These are phyloP conservation scores for Gracilaria gracilis DNA, from an alignment of 23 red algal genomes.

Conservation along the genomic window DNA sequence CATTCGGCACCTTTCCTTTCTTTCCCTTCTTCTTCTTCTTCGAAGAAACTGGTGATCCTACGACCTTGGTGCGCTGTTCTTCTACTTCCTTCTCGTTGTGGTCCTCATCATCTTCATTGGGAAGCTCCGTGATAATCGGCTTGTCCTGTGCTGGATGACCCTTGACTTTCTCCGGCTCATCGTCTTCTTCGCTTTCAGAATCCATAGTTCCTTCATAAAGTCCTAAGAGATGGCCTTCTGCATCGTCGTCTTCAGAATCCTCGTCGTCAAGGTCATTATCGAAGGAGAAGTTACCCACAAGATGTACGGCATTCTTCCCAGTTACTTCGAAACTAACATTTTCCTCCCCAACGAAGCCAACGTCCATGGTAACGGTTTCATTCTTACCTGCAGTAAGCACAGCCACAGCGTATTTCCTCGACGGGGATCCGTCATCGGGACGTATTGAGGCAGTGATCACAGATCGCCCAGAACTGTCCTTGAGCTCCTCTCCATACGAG, in stretches of 20 bases:
- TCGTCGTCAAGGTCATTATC: constrained; percentile 55
- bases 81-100: not conserved
- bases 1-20: constrained; percentile 65
- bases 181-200: constrained; percentile 59
- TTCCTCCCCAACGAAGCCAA: constrained; percentile 60
- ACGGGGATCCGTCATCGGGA: constrained; percentile 21
- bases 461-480: constrained; percentile 55
- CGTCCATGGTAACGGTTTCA: constrained; percentile 60
- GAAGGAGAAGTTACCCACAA: constrained; percentile 68
- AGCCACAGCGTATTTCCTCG: constrained; percentile 43
- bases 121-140: constrained; percentile 67
- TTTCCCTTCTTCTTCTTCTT: constrained; percentile 31
- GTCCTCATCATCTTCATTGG: constrained; percentile 48
- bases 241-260: constrained; percentile 54
- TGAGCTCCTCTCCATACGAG: constrained; percentile 66
- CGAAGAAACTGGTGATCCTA: not conserved
- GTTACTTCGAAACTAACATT: constrained; percentile 62
- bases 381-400: constrained; percentile 63
- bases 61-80: not conserved
- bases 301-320: constrained; percentile 71
- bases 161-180: not conserved
- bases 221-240: constrained; percentile 43
- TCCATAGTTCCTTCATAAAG: constrained; percentile 50
- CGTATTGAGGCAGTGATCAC: constrained; percentile 62
- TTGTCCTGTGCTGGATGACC: not conserved